phyloP scores from a whole-genome alignment of 805 yeast genomes.

The Metschnikowia reukaufii region DNA sequence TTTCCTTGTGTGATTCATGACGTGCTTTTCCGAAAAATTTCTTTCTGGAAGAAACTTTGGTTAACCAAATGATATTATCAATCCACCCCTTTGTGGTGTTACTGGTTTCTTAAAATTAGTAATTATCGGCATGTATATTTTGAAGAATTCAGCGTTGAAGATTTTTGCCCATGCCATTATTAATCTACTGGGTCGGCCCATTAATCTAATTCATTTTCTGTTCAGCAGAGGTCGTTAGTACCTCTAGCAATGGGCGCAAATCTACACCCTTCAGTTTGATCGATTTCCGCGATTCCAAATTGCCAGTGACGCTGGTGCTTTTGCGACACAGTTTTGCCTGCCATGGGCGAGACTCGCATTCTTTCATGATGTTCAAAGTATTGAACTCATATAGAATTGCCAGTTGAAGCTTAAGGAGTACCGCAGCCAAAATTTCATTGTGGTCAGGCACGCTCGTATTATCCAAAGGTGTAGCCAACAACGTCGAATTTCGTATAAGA shows the following conservation, averaged over 20 bases:
- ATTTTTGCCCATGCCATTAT: too few relatives aligned
- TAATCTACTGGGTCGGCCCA: too few relatives aligned
- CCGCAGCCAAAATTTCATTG: constrained; percentile 7
- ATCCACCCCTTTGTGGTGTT: too few relatives aligned
- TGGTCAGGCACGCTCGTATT: constrained; percentile 7
- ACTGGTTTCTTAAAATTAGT: too few relatives aligned
- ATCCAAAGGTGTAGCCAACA: constrained; percentile 15
- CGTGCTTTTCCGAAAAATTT: too few relatives aligned
- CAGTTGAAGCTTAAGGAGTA: constrained; percentile 17
- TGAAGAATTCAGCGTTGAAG: too few relatives aligned
- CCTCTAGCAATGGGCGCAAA: constrained; percentile 8
- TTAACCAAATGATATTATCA: too few relatives aligned
- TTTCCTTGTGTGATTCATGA: too few relatives aligned
- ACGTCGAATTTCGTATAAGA: constrained; percentile 6
- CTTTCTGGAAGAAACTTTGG: too few relatives aligned
- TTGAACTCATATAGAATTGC: constrained; percentile 22
- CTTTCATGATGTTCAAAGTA: constrained; percentile 22
- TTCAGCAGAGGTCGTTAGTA: constrained; percentile 2
- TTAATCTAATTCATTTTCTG: neutral
- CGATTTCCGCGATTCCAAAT: constrained; percentile 1
- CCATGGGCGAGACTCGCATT: constrained; percentile 15
- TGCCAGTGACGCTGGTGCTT: neutral
- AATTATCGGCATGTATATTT: too few relatives aligned
- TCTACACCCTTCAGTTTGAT: constrained; percentile 9
- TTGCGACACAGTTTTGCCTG: constrained; percentile 10